Base-by-base conservation (phyloP, 306 rosid genomes). In the Corylus americana region DNA sequence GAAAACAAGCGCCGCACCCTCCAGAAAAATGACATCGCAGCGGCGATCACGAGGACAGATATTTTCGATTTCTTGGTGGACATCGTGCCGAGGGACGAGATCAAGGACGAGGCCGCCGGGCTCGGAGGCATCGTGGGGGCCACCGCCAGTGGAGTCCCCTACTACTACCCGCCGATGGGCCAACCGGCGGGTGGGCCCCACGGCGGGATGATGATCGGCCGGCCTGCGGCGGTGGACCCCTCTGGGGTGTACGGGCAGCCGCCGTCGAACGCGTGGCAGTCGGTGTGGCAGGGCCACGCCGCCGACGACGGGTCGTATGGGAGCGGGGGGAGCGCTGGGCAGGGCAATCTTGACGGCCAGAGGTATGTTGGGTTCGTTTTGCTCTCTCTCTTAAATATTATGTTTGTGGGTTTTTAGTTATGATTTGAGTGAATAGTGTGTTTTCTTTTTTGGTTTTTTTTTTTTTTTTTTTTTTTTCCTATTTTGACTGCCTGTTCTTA, bases 251-350 rank as follows among this genome's bases (percentile, higher is more conserved):
- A 93, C 48, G 96, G 72, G 22, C 98, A 92, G 84, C 98, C 98
- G 0, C 99, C 99, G 1, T 95, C 99, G 0, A 97, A 95, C 84
- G 99, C 99, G 3, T 95, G 98, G 99, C 97, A 93, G 80, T 91
- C 97, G 0, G 98, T 89, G 64, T 92, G 98, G 98, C 97, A 94
- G 89, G 67, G 91, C 17, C 72, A 67, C 2, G 83, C 86, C 3
- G 77, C 91, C 11, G 94, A 91, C 3, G 98, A 94, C 8, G 89
- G 85, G 13, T 87, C 93, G 7, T 94, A 89, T 49, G 92, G 86
- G 18, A 82, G 90, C 45, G 97, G 92, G 9, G 97, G 88, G 7
- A 84, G 82, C 78, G 80, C 81, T 45, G 90, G 88, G 7, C 98
- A 92, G 84, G 96, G 91, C 2, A 90, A 88, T 84, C 86, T 88